phyloP scores from a whole-genome alignment of 2,329 filamentous ascomycete genomes.

The Colletotrichum tabaci region DNA sequence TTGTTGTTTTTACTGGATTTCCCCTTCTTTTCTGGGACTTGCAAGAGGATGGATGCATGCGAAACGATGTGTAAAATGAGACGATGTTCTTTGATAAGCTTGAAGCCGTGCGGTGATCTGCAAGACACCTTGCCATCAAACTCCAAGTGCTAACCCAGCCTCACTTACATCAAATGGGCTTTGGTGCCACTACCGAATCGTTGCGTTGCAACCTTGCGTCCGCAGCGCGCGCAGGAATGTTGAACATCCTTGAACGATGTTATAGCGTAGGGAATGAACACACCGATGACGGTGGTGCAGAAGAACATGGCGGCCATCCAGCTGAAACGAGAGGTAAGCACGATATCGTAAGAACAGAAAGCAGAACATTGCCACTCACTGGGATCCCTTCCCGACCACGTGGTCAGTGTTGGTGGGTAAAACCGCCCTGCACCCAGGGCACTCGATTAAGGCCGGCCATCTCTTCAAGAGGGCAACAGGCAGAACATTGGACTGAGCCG shows the following conservation, averaged over 20 bases:
- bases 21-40: no score
- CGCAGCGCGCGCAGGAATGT: constrained; percentile 37
- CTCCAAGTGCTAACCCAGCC: neutral
- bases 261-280: constrained; percentile 36
- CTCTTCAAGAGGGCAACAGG: constrained; percentile 32
- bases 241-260: constrained; percentile 39
- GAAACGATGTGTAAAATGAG: neutral
- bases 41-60: no score
- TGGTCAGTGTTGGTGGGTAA: constrained; percentile 28
- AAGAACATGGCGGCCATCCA: constrained; percentile 41
- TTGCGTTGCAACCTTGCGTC: constrained; percentile 28
- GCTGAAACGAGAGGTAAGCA: neutral
- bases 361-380: constrained; percentile 18
- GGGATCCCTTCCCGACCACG: constrained; percentile 37
- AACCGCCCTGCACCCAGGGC: constrained; percentile 35
- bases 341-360: neutral
- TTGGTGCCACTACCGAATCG: constrained; percentile 36
- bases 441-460: constrained; percentile 37
- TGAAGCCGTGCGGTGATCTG: no score
- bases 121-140: neutral
- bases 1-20: no score
- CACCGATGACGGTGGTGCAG: constrained; percentile 34
- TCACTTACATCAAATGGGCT: constrained; percentile 32
- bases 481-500: constrained; percentile 29
- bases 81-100: no score